Evolutionary conservation across 441 rosid species (phyloP).

Genomic region (Manihot esculenta): DNA sequence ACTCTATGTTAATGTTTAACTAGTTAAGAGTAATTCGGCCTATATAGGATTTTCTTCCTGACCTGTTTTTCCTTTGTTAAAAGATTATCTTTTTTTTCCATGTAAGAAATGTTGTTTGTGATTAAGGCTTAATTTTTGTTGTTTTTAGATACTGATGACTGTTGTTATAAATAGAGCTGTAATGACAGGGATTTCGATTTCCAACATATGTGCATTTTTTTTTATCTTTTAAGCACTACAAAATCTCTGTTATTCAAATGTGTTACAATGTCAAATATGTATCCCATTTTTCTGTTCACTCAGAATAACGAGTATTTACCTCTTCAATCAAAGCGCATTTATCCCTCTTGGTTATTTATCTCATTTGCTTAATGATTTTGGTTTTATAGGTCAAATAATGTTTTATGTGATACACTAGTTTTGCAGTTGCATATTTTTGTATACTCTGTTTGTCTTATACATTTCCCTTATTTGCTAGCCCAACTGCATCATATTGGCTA

Average conservation of each 20-base stretch:
- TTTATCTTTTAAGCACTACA: not conserved
- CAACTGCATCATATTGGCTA: slow-evolving; percentile 94
- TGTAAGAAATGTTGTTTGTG: no score
- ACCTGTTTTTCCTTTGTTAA: not conserved
- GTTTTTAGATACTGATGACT: no score
- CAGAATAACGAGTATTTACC: not conserved
- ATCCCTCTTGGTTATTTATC: not conserved
- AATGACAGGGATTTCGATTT: not conserved
- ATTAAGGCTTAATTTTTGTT: no score
- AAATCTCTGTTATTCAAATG: not conserved
- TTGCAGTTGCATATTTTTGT: not conserved
- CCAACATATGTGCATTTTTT: not conserved
- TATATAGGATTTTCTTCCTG: not conserved
- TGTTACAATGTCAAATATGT: not conserved
- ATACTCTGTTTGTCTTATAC: slow-evolving; percentile 1
- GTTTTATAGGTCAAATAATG: not conserved
- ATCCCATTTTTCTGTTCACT: not conserved
- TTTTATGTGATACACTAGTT: not conserved
- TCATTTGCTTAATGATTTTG: not conserved
- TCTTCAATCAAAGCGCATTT: not conserved
- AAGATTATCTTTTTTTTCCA: not conserved
- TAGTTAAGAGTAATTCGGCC: not conserved
- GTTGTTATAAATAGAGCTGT: not conserved
- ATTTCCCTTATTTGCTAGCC: slow-evolving; percentile 48
- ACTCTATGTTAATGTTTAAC: not conserved